Evolutionary conservation across 176 grass and related monocot genomes (phyloP).

Genomic region (Microstegium vimineum): DNA sequence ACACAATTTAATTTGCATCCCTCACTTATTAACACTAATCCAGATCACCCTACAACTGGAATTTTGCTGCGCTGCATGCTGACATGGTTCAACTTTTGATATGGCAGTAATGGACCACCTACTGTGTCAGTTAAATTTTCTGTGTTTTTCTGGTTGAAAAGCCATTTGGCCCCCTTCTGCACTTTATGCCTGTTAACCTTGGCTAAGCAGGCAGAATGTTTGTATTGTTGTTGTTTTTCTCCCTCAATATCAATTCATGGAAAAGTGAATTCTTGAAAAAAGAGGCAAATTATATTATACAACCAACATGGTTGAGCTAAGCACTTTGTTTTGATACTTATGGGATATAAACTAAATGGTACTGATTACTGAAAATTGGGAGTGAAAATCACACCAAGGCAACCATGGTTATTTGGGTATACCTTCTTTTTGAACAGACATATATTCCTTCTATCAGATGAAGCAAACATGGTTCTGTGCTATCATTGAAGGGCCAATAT

Average conservation of each 20-base stretch:
- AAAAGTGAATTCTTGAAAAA: neutral
- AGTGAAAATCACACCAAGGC: neutral
- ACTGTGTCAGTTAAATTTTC: neutral
- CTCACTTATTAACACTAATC: neutral
- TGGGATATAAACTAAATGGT: neutral
- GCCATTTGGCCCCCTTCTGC: neutral
- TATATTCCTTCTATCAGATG: neutral
- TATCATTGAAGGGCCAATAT: neutral
- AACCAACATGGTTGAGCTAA: neutral
- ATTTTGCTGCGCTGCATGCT: neutral
- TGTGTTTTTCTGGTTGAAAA: neutral
- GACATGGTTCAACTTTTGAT: neutral
- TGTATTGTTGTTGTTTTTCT: neutral
- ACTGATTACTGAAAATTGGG: neutral
- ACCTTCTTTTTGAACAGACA: neutral
- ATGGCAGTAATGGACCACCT: no score
- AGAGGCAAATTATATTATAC: neutral
- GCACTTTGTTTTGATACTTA: neutral
- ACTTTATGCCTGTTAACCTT: neutral
- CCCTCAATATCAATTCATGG: neutral
- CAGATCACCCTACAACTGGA: neutral
- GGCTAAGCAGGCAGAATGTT: neutral
- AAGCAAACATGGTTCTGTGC: neutral
- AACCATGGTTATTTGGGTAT: neutral
- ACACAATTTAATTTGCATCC: neutral